Evolutionary conservation across 805 yeast genomes (phyloP).

Genomic region (Metschnikowia santaceciliae): DNA sequence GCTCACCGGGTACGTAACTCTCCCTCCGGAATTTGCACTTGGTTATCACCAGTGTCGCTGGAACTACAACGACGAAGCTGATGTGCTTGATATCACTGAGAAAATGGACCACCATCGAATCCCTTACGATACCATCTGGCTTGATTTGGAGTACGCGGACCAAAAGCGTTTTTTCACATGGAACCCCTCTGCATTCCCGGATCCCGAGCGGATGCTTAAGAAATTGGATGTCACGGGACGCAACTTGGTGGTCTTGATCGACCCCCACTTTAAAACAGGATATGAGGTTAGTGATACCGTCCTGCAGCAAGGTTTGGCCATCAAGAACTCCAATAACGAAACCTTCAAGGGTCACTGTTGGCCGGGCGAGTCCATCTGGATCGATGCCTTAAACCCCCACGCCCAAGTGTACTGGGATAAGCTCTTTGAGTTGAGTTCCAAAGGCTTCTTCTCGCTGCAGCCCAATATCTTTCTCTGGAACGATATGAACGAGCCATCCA

Average conservation of each 20-base stretch:
- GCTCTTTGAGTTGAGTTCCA: constrained; percentile 41
- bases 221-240: constrained; percentile 70
- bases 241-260: constrained; percentile 78
- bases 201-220: constrained; percentile 64
- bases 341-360: constrained; percentile 86
- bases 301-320: constrained; percentile 38
- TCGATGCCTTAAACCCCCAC: constrained; percentile 72
- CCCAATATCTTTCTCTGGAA: constrained; percentile 86
- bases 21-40: constrained; percentile 75
- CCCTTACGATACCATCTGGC: constrained; percentile 92
- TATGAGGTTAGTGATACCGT: constrained; percentile 62
- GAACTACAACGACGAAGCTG: constrained; percentile 89
- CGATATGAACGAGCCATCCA: constrained; percentile 97
- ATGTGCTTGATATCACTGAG: constrained; percentile 67
- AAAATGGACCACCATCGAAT: constrained; percentile 69
- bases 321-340: constrained; percentile 45
- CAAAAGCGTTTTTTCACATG: constrained; percentile 88
- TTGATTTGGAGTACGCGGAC: constrained; percentile 90
- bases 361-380: constrained; percentile 97
- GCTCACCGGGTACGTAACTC: constrained; percentile 65
- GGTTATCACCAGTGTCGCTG: constrained; percentile 97
- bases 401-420: constrained; percentile 59
- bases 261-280: constrained; percentile 80
- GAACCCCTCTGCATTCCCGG: constrained; percentile 70
- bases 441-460: constrained; percentile 40